phyloP scores from a whole-genome alignment of 2,329 filamentous ascomycete species.

The Ophiostoma australiae region DNA sequence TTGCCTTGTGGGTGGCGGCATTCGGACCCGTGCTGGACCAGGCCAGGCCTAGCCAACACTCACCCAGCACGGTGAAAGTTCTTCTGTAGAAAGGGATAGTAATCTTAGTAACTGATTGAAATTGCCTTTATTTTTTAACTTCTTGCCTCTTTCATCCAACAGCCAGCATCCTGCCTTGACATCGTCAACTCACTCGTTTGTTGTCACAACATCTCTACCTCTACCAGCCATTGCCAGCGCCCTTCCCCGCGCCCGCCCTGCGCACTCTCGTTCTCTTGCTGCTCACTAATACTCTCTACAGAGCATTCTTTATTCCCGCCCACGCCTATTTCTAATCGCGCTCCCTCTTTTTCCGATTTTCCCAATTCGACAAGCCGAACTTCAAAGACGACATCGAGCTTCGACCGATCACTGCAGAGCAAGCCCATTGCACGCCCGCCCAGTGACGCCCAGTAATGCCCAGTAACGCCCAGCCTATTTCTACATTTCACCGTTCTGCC shows the following conservation, averaged over 20 bases:
- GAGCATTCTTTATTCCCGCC: not conserved
- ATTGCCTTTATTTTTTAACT: not conserved
- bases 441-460: not conserved
- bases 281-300: not conserved
- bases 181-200: not conserved
- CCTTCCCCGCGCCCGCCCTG: conserved; percentile 1
- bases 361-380: not conserved
- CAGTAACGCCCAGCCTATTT: not conserved
- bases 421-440: not conserved
- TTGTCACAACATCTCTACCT: not conserved
- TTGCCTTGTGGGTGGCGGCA: conserved; percentile 3
- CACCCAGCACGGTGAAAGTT: not conserved
- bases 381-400: not conserved
- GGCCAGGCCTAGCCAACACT: not conserved
- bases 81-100: not conserved
- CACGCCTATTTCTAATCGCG: conserved; percentile 11
- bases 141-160: not conserved
- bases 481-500: not conserved
- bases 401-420: not conserved
- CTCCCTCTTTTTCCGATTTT: not conserved
- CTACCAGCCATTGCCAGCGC: not conserved
- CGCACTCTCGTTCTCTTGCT: not conserved
- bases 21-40: not conserved
- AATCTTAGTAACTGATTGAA: not conserved
- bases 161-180: not conserved